phyloP scores from a whole-genome alignment of 768 basidiomycete species.

The Lepiota brunneoincarnata region DNA sequence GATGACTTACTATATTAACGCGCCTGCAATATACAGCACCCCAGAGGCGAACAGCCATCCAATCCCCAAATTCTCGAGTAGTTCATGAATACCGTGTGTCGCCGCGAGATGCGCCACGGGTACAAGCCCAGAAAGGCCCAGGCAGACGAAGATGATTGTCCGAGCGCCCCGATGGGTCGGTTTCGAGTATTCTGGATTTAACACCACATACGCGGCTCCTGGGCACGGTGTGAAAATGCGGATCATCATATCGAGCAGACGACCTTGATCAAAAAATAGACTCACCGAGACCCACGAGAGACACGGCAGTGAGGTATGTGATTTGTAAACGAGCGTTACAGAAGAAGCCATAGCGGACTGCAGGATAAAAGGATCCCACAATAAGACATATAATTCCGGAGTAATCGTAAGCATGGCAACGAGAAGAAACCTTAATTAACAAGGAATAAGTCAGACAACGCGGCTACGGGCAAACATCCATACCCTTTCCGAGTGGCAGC shows the following conservation, averaged over 20 bases:
- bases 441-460: constrained; percentile 15
- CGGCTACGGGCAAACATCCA: constrained; percentile 21
- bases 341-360: constrained; percentile 76
- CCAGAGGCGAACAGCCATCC: constrained; percentile 68
- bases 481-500: constrained; percentile 72
- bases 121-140: constrained; percentile 68
- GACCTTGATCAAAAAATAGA: constrained; percentile 22
- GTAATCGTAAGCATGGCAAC: constrained; percentile 71
- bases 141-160: constrained; percentile 73
- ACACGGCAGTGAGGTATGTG: constrained; percentile 54
- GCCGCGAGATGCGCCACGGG: constrained; percentile 67
- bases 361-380: constrained; percentile 78
- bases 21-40: constrained; percentile 75
- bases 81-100: constrained; percentile 52
- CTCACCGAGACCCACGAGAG: constrained; percentile 58
- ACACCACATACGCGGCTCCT: constrained; percentile 74
- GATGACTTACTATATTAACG: constrained; percentile 72
- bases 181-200: constrained; percentile 75
- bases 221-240: constrained; percentile 18
- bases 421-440: constrained; percentile 46
- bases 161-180: constrained; percentile 75
- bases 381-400: constrained; percentile 78
- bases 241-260: constrained; percentile 16
- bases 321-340: constrained; percentile 53
- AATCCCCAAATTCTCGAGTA: constrained; percentile 65